Percentiles rank a stretch among this genome's conserved stretches.
These are phyloP conservation scores for Colletotrichum eremochloae DNA, from an alignment of 2,329 filamentous ascomycete species.

Conservation along the genomic window DNA sequence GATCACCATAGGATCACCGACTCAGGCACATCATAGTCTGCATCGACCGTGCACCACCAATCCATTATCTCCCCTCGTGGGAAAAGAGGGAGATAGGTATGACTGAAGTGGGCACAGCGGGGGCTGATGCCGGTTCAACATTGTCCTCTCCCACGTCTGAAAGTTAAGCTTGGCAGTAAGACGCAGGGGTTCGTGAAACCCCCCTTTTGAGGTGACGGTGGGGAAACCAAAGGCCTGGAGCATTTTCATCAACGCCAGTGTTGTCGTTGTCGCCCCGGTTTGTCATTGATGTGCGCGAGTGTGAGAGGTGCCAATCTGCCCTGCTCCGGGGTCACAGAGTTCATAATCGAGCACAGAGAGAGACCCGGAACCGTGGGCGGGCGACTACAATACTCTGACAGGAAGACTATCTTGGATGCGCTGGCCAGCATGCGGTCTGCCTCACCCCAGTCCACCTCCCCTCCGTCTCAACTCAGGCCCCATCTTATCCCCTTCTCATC, in stretches of 20 bases:
- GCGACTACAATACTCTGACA: background rate
- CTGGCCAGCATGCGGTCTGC: background rate
- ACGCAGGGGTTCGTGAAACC: constrained; percentile 40
- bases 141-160: constrained; percentile 29
- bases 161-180: constrained; percentile 41
- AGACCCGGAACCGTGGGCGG: background rate
- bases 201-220: constrained; percentile 23
- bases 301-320: background rate
- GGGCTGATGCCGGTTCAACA: constrained; percentile 25
- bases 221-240: constrained; percentile 17
- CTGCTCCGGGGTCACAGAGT: background rate
- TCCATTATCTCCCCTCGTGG: background rate
- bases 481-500: background rate
- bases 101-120: constrained; percentile 32
- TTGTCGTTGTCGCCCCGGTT: background rate
- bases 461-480: constrained; percentile 27
- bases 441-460: background rate
- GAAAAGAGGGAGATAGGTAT: background rate
- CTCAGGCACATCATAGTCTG: constrained; percentile 1
- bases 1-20: constrained; percentile 37
- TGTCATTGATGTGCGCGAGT: background rate
- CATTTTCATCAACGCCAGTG: constrained; percentile 18
- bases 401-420: background rate
- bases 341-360: background rate
- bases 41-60: background rate